Evolutionary conservation across 1,139 yeast genomes (phyloP), one percentile per base, ranked within the genome.

Genomic region (Casaregolazyma lundiana): DNA sequence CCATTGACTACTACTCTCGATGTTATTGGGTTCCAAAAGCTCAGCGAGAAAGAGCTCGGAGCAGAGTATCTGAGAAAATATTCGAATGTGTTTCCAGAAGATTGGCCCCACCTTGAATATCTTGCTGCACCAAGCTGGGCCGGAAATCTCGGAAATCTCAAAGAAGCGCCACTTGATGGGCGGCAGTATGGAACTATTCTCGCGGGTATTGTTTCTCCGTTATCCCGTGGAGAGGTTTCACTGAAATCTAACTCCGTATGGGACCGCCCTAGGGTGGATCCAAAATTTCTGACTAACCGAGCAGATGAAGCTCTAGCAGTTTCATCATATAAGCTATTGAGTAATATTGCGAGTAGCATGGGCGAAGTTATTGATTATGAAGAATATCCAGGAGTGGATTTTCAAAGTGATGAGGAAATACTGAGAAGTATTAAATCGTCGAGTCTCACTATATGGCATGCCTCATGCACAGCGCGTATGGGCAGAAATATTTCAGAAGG

Each of bases 381-480:
- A 15, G 3, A 4, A 26, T n/a, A 11, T 22, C 56, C 60, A 60
- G 58, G 53, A 22, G 54, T 56, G 60, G 60, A 57, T 15, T 57
- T 58, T 37, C 55, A 57, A 39, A 48, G 51, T 38, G 62, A 58
- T 19, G 50, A 57, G 46, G 59, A 55, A 36, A 58, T 58, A 61
- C 55, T 49, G 49, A 41, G 51, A 30, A 56, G 59, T 20, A 58
- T 58, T 32, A 50, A 57, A 40, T 61, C 58, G 43, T 50, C 60
- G 41, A 53, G 54, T 19, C 60, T 59, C 41, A 59, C 62, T 17
- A 58, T 59, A 16, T 58, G 57, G 55, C 62, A 58, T 38, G 62
- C 62, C 32, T 59, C 61, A 41, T 62, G 62, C 42, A 58, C 62
- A 21, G 45, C 43, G 41, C 57, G 61, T 41, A 54, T 58, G 22